These are phyloP conservation scores for Macadamia integrifolia DNA, from an alignment of 164 flowering plant genomes.

Conservation along the genomic window DNA sequence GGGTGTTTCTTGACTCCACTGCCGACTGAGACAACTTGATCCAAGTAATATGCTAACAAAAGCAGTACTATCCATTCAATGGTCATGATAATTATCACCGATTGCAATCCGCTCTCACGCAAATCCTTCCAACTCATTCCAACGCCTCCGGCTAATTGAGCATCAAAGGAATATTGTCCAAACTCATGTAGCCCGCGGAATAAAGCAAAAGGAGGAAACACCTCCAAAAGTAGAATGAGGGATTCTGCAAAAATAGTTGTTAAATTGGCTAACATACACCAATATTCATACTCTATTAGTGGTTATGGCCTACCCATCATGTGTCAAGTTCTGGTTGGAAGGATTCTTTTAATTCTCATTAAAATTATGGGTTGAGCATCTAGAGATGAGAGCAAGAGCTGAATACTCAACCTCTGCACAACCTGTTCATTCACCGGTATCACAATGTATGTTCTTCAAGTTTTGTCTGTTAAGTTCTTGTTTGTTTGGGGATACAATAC, in stretches of 20 bases:
- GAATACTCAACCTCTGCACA: no score
- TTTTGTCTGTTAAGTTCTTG: no score
- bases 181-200: conserved; percentile 90
- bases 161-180: conserved; percentile 51
- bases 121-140: conserved; percentile 84
- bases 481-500: no score
- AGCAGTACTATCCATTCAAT: conserved; percentile 52
- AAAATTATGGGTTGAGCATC: no score
- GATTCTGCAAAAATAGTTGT: conserved; percentile 36
- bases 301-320: no score
- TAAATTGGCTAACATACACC: not conserved
- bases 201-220: conserved; percentile 78
- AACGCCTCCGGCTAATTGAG: conserved; percentile 44
- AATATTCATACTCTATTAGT: no score
- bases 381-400: no score
- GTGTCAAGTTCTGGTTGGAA: no score
- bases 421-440: no score
- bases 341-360: no score
- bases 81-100: conserved; percentile 58
- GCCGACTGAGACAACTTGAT: conserved; percentile 65
- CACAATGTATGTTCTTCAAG: no score
- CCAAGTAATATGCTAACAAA: conserved; percentile 56
- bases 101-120: conserved; percentile 64
- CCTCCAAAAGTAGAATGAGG: conserved; percentile 69
- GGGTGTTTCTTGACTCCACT: conserved; percentile 49